Conservation (phyloP, 306 rosid genomes). For the Acacia crassicarpa region DNA sequence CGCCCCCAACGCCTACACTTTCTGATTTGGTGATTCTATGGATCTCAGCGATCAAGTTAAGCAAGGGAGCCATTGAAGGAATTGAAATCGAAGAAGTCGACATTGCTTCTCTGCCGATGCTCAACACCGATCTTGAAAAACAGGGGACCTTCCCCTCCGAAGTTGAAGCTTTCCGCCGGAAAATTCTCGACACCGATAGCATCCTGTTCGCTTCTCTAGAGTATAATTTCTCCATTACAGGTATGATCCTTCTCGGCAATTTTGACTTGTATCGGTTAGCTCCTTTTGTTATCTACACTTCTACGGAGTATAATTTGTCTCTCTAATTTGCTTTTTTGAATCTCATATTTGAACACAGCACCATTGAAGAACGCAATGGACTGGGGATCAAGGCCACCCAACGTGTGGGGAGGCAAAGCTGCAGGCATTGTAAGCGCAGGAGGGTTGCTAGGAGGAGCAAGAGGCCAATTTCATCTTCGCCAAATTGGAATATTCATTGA, state of each 20-base stretch:
- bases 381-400: conserved; percentile 68
- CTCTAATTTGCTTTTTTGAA: background rate
- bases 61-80: conserved; percentile 45
- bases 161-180: conserved; percentile 65
- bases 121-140: conserved; percentile 70
- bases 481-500: conserved; percentile 61
- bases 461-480: conserved; percentile 60
- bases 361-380: conserved; percentile 66
- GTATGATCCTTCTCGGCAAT: conserved; percentile 5
- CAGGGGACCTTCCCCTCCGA: conserved; percentile 52
- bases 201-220: conserved; percentile 79
- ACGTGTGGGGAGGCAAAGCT: conserved; percentile 58
- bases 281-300: background rate
- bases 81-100: conserved; percentile 61
- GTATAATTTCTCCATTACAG: conserved; percentile 69
- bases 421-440: conserved; percentile 30
- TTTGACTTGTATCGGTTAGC: background rate
- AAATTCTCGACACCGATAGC: conserved; percentile 64
- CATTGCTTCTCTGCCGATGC: conserved; percentile 58
- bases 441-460: conserved; percentile 40
- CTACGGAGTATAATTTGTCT: background rate
- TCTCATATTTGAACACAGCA: conserved; percentile 16
- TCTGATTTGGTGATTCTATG: background rate
- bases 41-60: conserved; percentile 50
- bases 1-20: too few species aligned